Conservation (phyloP, 192 early-diverging fungal genomes). For the Rhizoclosmatium sp. region DNA sequence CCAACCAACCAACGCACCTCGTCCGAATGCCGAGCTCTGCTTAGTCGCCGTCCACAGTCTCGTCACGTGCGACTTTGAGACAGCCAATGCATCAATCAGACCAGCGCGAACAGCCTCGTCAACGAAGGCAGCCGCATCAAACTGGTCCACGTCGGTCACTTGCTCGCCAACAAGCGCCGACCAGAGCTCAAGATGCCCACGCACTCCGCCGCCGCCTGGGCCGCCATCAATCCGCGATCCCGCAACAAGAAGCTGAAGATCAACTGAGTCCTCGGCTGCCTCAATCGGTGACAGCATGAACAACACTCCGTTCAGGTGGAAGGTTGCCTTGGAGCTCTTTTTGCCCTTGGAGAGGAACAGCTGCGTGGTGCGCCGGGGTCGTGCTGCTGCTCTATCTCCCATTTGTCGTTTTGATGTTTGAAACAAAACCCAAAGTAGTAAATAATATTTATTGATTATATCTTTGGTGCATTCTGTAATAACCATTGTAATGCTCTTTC, state of each 20-base stretch:
- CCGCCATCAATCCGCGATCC: background rate
- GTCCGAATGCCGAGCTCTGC: background rate
- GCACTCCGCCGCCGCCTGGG: constrained; percentile 3
- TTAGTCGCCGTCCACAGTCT: constrained; percentile 27
- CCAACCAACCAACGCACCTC: background rate
- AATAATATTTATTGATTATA: too few relatives aligned
- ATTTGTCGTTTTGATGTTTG: too few relatives aligned
- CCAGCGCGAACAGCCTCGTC: constrained; percentile 9
- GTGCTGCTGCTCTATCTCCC: too few relatives aligned
- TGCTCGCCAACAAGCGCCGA: constrained; percentile 17
- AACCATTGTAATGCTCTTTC: constrained; percentile 66
- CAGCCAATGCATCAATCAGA: constrained; percentile 18
- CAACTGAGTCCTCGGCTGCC: background rate
- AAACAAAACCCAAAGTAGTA: too few relatives aligned
- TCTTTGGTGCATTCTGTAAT: constrained; percentile 63
- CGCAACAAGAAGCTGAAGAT: constrained; percentile 13
- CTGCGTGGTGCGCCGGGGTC: constrained; percentile 7
- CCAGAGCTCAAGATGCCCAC: constrained; percentile 20
- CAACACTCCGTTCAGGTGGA: constrained; percentile 15
- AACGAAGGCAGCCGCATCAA: constrained; percentile 20
- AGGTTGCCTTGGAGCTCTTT: constrained; percentile 30
- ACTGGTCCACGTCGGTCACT: constrained; percentile 1
- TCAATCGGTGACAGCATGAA: constrained; percentile 29
- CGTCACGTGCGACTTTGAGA: constrained; percentile 8
- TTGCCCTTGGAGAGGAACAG: constrained; percentile 25